These are phyloP conservation scores for Tagetes erecta DNA, from an alignment of 129 eudicot genomes.

Conservation along the genomic window DNA sequence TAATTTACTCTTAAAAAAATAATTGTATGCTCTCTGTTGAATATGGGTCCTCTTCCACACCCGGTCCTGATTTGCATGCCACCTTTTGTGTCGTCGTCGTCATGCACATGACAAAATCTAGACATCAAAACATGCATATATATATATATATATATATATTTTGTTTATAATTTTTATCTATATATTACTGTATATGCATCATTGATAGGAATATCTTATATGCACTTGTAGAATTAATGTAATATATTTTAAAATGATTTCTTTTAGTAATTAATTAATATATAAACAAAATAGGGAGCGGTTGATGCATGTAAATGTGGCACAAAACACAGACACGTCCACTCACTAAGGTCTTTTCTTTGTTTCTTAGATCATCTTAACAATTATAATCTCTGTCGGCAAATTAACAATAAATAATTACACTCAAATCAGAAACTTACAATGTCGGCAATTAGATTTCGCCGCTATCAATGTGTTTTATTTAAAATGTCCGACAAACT, in stretches of 20 bases:
- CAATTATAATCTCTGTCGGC: slow-evolving; percentile 20
- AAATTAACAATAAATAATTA: slow-evolving; percentile 25
- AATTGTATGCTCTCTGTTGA: too few relatives aligned
- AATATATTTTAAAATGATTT: background rate
- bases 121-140: background rate
- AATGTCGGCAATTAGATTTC: slow-evolving; percentile 23
- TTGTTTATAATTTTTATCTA: too few relatives aligned
- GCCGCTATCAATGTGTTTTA: background rate
- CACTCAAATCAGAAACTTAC: background rate
- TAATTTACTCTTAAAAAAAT: too few relatives aligned
- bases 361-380: slow-evolving; percentile 5
- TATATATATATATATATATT: background rate
- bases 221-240: background rate
- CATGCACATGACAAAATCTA: slow-evolving; percentile 7
- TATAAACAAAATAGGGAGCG: background rate
- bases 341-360: background rate
- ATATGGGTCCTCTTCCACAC: too few relatives aligned
- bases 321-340: slow-evolving; percentile 15
- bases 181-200: background rate
- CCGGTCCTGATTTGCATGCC: background rate
- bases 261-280: background rate
- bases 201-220: background rate
- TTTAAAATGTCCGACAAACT: background rate
- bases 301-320: slow-evolving; percentile 8
- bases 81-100: background rate